Conservation (phyloP, 768 basidiomycete genomes). For the Phylloporus scabripes region DNA sequence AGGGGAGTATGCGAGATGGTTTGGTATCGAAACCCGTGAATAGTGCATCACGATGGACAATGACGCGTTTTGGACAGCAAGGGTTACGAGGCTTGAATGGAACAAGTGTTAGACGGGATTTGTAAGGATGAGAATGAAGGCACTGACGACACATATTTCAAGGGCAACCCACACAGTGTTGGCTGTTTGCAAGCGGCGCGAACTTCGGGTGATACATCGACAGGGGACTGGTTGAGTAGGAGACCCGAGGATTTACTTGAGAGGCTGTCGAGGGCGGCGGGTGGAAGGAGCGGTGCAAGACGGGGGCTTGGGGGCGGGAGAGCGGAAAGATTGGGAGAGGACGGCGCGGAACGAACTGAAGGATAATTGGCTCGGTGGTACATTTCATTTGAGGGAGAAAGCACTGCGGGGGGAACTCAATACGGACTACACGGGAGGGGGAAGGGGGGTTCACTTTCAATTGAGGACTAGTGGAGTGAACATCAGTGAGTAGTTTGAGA, state of each 20-base stretch:
- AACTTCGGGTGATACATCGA: slow-evolving; percentile 30
- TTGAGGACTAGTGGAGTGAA: not conserved
- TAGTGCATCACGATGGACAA: slow-evolving; percentile 98
- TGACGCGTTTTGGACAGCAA: slow-evolving; percentile 92
- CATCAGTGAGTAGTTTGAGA: not conserved
- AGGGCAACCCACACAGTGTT: slow-evolving; percentile 61
- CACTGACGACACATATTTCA: slow-evolving; percentile 79
- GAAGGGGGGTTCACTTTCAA: slow-evolving; percentile 19
- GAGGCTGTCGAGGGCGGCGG: slow-evolving; percentile 38
- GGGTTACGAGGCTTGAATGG: slow-evolving; percentile 59
- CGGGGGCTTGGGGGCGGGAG: slow-evolving; percentile 33
- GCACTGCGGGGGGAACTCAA: slow-evolving; percentile 24
- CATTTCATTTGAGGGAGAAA: slow-evolving; percentile 44
- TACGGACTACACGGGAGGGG: slow-evolving; percentile 1
- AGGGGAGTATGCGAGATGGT: slow-evolving; percentile 81
- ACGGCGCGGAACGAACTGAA: slow-evolving; percentile 50
- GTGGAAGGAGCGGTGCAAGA: slow-evolving; percentile 47
- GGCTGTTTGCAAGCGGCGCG: slow-evolving; percentile 32
- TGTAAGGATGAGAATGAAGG: not conserved
- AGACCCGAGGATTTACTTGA: slow-evolving; percentile 37
- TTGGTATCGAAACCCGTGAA: slow-evolving; percentile 83
- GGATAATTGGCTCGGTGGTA: slow-evolving; percentile 60
- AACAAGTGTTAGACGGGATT: slow-evolving; percentile 4
- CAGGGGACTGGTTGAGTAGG: slow-evolving; percentile 32
- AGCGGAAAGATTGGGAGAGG: slow-evolving; percentile 27